Evolutionary conservation across 73 alveolate genomes (phyloP), one percentile per base, ranked within the genome.

Genomic region (Paramecium biaurelia): DNA sequence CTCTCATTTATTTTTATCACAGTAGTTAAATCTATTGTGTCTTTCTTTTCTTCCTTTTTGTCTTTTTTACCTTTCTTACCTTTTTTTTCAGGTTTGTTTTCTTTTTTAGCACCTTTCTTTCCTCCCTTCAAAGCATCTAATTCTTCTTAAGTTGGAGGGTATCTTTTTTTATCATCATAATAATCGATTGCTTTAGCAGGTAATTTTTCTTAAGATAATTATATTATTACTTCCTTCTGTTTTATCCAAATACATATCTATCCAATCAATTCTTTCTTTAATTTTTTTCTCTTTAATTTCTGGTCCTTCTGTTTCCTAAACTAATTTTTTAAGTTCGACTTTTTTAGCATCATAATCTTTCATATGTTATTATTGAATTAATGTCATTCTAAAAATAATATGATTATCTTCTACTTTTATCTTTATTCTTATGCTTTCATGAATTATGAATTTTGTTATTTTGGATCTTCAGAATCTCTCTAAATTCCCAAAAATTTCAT

Each of bases 181-280:
- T 26, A 89, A 41, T 89, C 94, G 1, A 82, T 43, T 30, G 94
- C 92, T 18, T 53, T 82, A 21, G 43, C 68, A 21, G 94, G 94
- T 63, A 82, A 24, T 45, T 89, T 82, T 70, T 89, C 70, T 72
- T 21, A 67, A 37, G 2, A 53, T 86, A 4, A 15, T 53, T 3
- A 3, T 18, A 6, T 74, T 21, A 35, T 14, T 74, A 74, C 87
- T 74, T 79, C 90, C 90, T 26, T 93, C 96, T 41, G 94, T 96
- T 34, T 86, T 89, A 47, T 92, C 96, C 24, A 93, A 92, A 76
- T 92, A 92, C 70, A 95, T 94, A 68, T 92, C 93, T 35, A 96
- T 95, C 98, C 98, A 96, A 30, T 95, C 98, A 70, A 97, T 93
- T 57, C 99, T 76, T 72, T 96, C 98, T 89, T 95, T 95, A 23